These are phyloP conservation scores for Apophysomyces sp. DNA, from an alignment of 371 early-diverging fungal genomes.

Conservation along the genomic window DNA sequence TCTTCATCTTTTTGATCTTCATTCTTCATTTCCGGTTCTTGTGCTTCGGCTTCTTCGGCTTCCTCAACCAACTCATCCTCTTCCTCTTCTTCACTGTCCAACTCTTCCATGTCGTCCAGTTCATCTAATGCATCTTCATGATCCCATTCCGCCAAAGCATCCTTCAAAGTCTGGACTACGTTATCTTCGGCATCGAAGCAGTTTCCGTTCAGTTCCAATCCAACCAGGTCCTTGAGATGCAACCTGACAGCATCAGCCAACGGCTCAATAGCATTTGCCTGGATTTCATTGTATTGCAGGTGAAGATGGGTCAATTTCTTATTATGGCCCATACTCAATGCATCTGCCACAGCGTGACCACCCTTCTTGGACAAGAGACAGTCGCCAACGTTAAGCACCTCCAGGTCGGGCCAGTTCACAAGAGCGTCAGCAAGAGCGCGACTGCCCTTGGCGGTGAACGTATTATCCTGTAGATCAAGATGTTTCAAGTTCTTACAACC, in stretches of 20 bases:
- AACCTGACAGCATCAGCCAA: constrained; percentile 66
- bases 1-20: constrained; percentile 26
- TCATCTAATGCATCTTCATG: constrained; percentile 86
- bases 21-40: constrained; percentile 23
- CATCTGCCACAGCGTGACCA: constrained; percentile 59
- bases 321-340: constrained; percentile 57
- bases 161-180: constrained; percentile 67
- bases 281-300: constrained; percentile 90
- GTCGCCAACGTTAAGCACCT: constrained; percentile 85
- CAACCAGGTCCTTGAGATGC: constrained; percentile 60
- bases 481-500: constrained; percentile 68
- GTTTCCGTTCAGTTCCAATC: constrained; percentile 92
- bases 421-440: constrained; percentile 79
- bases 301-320: constrained; percentile 66
- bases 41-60: constrained; percentile 24
- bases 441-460: constrained; percentile 85
- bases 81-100: constrained; percentile 70
- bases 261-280: constrained; percentile 62
- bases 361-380: constrained; percentile 85
- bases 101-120: constrained; percentile 94
- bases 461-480: constrained; percentile 96
- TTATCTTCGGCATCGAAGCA: constrained; percentile 79
- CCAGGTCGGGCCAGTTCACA: constrained; percentile 75
- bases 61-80: constrained; percentile 45
- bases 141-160: constrained; percentile 67